Evolutionary conservation across 2,329 filamentous ascomycete species (phyloP).

Genomic region (Hymenoscyphus salicellus): DNA sequence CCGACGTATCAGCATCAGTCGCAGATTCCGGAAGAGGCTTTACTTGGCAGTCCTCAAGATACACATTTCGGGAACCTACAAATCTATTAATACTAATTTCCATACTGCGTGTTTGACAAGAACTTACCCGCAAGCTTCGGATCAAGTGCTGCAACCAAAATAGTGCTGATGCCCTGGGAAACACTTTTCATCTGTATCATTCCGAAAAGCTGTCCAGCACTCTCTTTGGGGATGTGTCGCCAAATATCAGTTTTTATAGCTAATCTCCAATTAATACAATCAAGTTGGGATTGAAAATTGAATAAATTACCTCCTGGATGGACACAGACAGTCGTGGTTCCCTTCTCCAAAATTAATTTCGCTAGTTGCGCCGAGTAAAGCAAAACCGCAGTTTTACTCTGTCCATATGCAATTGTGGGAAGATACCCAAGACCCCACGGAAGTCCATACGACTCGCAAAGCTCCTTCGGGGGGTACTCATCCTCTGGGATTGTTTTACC

Average conservation of each 20-base stretch:
- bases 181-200: neutral
- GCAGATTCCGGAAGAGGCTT: neutral
- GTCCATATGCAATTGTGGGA: neutral
- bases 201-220: neutral
- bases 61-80: neutral
- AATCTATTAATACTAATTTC: neutral
- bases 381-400: neutral
- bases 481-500: neutral
- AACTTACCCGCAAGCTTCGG: neutral
- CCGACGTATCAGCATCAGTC: neutral
- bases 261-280: neutral
- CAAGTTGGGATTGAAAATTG: neutral
- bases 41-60: neutral
- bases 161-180: neutral
- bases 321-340: neutral
- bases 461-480: neutral
- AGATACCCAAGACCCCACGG: neutral
- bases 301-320: neutral
- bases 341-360: neutral
- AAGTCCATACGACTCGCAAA: neutral
- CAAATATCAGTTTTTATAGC: neutral
- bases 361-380: neutral
- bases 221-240: neutral
- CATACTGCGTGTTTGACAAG: neutral
- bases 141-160: neutral